Conservation (phyloP, 257 asterid species). For the Leptodermis oblonga region DNA sequence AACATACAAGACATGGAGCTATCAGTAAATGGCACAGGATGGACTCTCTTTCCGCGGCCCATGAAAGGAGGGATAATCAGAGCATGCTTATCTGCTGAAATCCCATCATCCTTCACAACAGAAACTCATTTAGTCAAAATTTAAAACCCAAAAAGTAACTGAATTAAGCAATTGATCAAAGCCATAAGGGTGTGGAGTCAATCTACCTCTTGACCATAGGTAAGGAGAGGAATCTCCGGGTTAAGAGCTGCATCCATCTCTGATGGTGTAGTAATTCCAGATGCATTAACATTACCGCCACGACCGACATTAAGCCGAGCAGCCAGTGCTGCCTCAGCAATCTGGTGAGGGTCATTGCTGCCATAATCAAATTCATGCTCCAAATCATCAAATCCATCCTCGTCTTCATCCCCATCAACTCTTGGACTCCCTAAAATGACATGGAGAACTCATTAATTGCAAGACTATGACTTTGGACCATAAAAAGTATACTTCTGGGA, state of each 20-base stretch:
- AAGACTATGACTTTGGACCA: neutral
- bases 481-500: neutral
- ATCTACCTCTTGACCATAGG: constrained; percentile 91
- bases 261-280: constrained; percentile 52
- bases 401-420: constrained; percentile 97
- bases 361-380: constrained; percentile 77
- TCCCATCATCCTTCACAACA: constrained; percentile 76
- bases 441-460: constrained; percentile 3
- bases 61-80: constrained; percentile 76
- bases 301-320: constrained; percentile 56
- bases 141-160: constrained; percentile 4
- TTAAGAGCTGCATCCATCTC: constrained; percentile 64
- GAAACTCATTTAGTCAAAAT: constrained; percentile 14
- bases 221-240: constrained; percentile 86
- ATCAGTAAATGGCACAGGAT: constrained; percentile 67
- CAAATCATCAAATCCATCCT: constrained; percentile 90
- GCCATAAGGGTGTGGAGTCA: constrained; percentile 7
- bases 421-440: constrained; percentile 72
- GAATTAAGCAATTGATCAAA: neutral
- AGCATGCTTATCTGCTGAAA: constrained; percentile 94
- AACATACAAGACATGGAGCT: constrained; percentile 67
- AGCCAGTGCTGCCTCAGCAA: constrained; percentile 45
- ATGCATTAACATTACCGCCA: constrained; percentile 32
- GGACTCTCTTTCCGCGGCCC: constrained; percentile 74
- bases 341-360: constrained; percentile 38